Evolutionary conservation across 352 stramenopile species (phyloP).

Genomic region (Phytophthora fragariae): DNA sequence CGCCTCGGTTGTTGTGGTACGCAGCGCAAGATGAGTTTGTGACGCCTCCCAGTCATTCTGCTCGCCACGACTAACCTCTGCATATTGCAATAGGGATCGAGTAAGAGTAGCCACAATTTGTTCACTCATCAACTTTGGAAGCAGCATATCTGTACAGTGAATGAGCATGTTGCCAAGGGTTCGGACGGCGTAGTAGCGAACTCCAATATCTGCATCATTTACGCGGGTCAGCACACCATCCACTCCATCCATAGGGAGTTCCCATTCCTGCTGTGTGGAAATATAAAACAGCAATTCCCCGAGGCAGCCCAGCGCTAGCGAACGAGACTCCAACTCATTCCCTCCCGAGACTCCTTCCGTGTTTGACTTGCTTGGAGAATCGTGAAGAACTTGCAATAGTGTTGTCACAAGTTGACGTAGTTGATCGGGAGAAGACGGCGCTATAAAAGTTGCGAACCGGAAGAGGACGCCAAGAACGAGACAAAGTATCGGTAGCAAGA

Average conservation of each 20-base stretch:
- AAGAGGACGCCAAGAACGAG: slow-evolving; percentile 76
- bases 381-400: slow-evolving; percentile 36
- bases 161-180: slow-evolving; percentile 75
- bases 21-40: slow-evolving; percentile 30
- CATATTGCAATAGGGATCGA: slow-evolving; percentile 38
- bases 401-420: slow-evolving; percentile 55
- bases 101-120: slow-evolving; percentile 45
- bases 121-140: slow-evolving; percentile 54
- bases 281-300: slow-evolving; percentile 84
- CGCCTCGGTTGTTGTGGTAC: slow-evolving; percentile 53
- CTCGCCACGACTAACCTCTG: not conserved
- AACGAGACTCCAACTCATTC: slow-evolving; percentile 27
- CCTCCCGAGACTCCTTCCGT: not conserved
- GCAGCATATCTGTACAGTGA: slow-evolving; percentile 41
- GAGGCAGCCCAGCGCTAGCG: slow-evolving; percentile 58
- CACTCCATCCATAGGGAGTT: slow-evolving; percentile 43
- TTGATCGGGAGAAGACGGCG: slow-evolving; percentile 62
- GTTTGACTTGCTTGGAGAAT: not conserved
- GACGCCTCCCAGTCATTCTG: slow-evolving; percentile 12
- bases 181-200: slow-evolving; percentile 65
- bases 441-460: slow-evolving; percentile 77
- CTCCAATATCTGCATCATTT: slow-evolving; percentile 46
- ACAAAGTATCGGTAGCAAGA: slow-evolving; percentile 51
- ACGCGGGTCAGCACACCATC: slow-evolving; percentile 48
- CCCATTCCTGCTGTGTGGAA: slow-evolving; percentile 60